Evolutionary conservation across 2,329 filamentous ascomycete species (phyloP).

Genomic region (Colletotrichum tropicicola): DNA sequence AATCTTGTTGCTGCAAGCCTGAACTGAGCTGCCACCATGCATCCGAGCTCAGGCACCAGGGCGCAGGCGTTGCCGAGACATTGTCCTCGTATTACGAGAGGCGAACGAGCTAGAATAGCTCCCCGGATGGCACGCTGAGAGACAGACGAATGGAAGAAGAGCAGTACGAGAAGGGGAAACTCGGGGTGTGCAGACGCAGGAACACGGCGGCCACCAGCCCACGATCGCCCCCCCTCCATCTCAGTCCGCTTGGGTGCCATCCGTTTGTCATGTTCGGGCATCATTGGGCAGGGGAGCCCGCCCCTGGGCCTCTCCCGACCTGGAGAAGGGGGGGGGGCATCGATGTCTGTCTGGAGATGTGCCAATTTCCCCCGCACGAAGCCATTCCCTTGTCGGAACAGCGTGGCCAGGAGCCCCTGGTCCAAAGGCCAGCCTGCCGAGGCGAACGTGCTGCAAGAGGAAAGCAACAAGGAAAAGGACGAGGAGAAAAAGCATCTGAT

Average conservation of each 20-base stretch:
- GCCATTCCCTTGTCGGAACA: slow-evolving; percentile 6
- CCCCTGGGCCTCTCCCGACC: not conserved
- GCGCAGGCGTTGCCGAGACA: slow-evolving; percentile 7
- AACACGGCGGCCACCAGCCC: slow-evolving; percentile 10
- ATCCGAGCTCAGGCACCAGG: not conserved
- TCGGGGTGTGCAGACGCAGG: slow-evolving; percentile 19
- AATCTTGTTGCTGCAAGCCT: not conserved
- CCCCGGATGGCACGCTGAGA: not conserved
- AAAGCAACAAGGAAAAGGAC: not conserved
- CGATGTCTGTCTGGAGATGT: too few relatives aligned
- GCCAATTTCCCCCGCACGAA: slow-evolving; percentile 27
- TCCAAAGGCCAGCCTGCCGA: not conserved
- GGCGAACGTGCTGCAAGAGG: slow-evolving; percentile 1
- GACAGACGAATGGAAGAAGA: not conserved
- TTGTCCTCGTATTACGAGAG: slow-evolving; percentile 2
- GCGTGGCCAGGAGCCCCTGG: slow-evolving; percentile 2
- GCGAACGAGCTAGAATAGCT: not conserved
- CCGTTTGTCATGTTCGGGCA: slow-evolving; percentile 11
- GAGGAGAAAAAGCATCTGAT: slow-evolving; percentile 20
- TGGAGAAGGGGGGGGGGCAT: not conserved
- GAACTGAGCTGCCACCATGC: not conserved
- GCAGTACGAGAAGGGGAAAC: not conserved
- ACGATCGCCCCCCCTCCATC: not conserved
- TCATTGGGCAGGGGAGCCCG: slow-evolving; percentile 9
- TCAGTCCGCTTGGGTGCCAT: slow-evolving; percentile 1